phyloP scores from a whole-genome alignment of 2,329 filamentous ascomycete genomes.

The Dissoconium aciculare region DNA sequence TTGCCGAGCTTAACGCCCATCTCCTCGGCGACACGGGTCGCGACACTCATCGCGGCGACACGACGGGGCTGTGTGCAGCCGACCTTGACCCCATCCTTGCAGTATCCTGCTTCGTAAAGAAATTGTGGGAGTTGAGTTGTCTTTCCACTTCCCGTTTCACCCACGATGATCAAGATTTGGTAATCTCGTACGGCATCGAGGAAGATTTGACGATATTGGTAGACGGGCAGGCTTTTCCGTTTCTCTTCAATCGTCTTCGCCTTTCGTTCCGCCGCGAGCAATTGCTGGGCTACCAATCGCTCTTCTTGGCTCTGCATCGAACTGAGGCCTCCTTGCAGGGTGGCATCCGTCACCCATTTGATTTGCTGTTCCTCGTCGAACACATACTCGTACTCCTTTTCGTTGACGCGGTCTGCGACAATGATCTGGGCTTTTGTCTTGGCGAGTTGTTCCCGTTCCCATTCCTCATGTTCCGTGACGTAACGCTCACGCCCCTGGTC shows the following conservation, averaged over 20 bases:
- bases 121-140: constrained; percentile 93
- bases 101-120: constrained; percentile 79
- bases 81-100: constrained; percentile 67
- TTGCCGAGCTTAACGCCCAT: constrained; percentile 79
- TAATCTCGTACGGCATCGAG: constrained; percentile 73
- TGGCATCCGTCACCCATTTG: constrained; percentile 64
- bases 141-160: constrained; percentile 89
- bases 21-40: constrained; percentile 89
- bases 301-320: constrained; percentile 59
- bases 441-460: constrained; percentile 77
- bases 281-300: constrained; percentile 58
- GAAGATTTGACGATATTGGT: constrained; percentile 71
- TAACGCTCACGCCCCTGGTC: constrained; percentile 79
- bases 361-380: constrained; percentile 82
- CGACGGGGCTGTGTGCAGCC: constrained; percentile 88
- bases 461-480: constrained; percentile 87
- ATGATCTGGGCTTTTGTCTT: constrained; percentile 80
- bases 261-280: constrained; percentile 79
- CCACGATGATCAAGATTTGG: constrained; percentile 82
- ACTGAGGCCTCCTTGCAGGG: constrained; percentile 55
- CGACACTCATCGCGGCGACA: constrained; percentile 94
- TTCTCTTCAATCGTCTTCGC: constrained; percentile 82
- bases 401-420: constrained; percentile 56
- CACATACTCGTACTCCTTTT: constrained; percentile 81
- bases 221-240: constrained; percentile 78